phyloP scores from a whole-genome alignment of 2,329 filamentous ascomycete species.

The Botrytis byssoidea region DNA sequence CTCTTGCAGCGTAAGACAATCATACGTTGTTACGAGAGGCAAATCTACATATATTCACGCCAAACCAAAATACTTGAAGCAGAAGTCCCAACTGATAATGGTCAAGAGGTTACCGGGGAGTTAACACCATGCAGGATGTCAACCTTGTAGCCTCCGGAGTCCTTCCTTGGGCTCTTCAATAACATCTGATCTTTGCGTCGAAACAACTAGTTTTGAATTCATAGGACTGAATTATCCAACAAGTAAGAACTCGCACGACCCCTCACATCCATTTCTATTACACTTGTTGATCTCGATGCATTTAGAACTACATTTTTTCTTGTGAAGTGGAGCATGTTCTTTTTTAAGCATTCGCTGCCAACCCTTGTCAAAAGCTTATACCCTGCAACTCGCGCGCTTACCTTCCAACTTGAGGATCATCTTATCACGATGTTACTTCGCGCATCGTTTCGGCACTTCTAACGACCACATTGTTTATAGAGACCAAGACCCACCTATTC shows the following conservation, averaged over 20 bases:
- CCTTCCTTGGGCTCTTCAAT: background rate
- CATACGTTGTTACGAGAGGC: background rate
- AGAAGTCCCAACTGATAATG: background rate
- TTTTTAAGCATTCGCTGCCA: background rate
- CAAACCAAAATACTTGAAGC: background rate
- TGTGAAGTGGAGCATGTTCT: background rate
- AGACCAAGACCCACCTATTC: background rate
- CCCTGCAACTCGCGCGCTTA: conserved; percentile 8
- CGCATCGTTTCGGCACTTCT: background rate
- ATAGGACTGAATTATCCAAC: background rate
- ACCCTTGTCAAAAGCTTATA: background rate
- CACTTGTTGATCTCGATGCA: conserved; percentile 4
- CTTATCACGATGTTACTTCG: conserved; percentile 3
- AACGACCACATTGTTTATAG: background rate
- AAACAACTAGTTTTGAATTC: background rate
- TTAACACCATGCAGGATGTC: background rate
- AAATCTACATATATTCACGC: background rate
- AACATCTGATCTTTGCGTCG: background rate
- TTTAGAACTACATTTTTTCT: background rate
- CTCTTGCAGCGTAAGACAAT: background rate
- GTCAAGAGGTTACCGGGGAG: background rate
- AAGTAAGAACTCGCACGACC: background rate
- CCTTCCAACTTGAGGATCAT: background rate
- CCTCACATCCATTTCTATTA: background rate
- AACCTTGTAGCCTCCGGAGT: background rate